Percentiles rank a stretch among this genome's conserved stretches.
Evolutionary conservation across 1,284 basidiomycete genomes (phyloP).

Genomic region (Dichomitus squalens): DNA sequence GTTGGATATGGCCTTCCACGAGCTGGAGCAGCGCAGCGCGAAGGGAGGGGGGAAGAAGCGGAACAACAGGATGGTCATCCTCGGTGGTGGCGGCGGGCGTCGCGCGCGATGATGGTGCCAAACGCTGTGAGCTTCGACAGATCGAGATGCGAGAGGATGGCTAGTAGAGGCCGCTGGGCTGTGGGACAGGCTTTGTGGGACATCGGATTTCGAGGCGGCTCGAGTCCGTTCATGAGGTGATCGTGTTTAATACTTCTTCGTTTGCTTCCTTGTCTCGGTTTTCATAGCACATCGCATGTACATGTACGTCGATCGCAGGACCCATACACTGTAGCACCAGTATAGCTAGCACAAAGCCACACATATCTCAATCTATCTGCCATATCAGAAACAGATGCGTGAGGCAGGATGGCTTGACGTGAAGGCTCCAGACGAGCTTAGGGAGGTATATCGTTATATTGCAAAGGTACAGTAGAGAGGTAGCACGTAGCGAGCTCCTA

Average conservation of each 20-base stretch:
- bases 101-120: slow-evolving; percentile 27
- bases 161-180: not conserved
- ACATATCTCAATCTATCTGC: not conserved
- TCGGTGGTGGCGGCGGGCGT: slow-evolving; percentile 54
- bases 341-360: slow-evolving; percentile 11
- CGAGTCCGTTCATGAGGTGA: not conserved
- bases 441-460: slow-evolving; percentile 15
- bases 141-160: not conserved
- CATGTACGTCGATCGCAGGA: slow-evolving; percentile 16
- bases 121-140: slow-evolving; percentile 1
- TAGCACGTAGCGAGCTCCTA: slow-evolving; percentile 1
- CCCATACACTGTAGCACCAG: slow-evolving; percentile 28
- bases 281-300: slow-evolving; percentile 12
- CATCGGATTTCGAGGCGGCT: too few relatives aligned
- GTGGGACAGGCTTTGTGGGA: too few relatives aligned
- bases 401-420: not conserved
- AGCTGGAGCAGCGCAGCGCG: slow-evolving; percentile 62
- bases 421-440: not conserved
- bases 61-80: slow-evolving; percentile 65
- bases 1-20: slow-evolving; percentile 80
- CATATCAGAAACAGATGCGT: not conserved
- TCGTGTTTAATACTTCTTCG: not conserved
- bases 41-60: slow-evolving; percentile 56
- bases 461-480: slow-evolving; percentile 12
- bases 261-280: slow-evolving; percentile 6